Percentiles rank a stretch among this genome's conserved stretches.
phyloP scores from a whole-genome alignment of 2,329 filamentous ascomycete species.

The Trichoderma lentiforme region DNA sequence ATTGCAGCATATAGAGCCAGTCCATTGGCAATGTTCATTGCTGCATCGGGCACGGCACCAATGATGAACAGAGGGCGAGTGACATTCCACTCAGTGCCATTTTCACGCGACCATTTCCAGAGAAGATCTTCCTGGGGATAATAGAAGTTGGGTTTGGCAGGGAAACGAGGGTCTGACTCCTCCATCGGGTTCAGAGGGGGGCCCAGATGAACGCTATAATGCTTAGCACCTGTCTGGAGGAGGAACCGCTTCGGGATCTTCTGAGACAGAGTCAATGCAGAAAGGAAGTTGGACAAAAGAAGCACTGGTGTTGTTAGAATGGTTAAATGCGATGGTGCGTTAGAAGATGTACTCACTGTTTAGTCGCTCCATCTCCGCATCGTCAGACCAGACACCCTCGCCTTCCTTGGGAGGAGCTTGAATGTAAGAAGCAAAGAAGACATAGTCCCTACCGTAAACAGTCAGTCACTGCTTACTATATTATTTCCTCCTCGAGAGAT shows the following conservation, averaged over 20 bases:
- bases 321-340: too few species aligned
- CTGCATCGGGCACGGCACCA: conserved; percentile 4
- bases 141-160: not conserved
- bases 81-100: conserved; percentile 3
- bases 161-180: not conserved
- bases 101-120: not conserved
- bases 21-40: not conserved
- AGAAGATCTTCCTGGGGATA: conserved; percentile 6
- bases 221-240: conserved; percentile 10
- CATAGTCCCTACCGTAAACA: not conserved
- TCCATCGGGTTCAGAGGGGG: not conserved
- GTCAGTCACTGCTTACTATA: not conserved
- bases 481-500: not conserved
- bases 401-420: not conserved
- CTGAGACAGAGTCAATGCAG: not conserved
- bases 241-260: not conserved
- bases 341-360: not conserved
- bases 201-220: not conserved
- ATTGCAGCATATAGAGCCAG: conserved; percentile 3
- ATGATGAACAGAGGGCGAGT: not conserved
- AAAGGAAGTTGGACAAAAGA: conserved; percentile 1
- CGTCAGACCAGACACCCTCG: conserved; percentile 1
- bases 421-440: conserved; percentile 17
- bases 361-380: not conserved
- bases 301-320: not conserved